These are phyloP conservation scores for Thinopyrum obtusiflorum DNA, from an alignment of 202 grass and related monocot genomes.

Conservation along the genomic window DNA sequence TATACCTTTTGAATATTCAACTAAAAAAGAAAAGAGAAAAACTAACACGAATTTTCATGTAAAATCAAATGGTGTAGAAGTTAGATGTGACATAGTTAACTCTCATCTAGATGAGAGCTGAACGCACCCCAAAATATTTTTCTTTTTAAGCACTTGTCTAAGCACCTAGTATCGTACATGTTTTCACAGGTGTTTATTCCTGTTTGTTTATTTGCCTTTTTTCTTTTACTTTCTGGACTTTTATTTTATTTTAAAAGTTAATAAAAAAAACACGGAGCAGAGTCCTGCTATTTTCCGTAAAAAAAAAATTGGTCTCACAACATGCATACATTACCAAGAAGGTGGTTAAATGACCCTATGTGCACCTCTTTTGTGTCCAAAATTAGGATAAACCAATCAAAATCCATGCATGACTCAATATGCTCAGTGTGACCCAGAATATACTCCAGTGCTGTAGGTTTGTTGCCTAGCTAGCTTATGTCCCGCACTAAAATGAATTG, in stretches of 20 bases:
- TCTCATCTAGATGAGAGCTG: too few relatives aligned
- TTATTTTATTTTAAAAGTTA: neutral
- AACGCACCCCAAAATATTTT: neutral
- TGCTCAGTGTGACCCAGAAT: neutral
- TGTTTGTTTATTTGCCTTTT: neutral
- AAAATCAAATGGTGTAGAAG: too few relatives aligned
- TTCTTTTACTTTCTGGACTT: neutral
- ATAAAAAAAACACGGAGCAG: neutral
- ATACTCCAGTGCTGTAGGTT: constrained; percentile 14
- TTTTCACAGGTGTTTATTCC: neutral
- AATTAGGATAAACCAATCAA: neutral
- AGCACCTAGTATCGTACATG: neutral
- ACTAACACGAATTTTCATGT: too few relatives aligned
- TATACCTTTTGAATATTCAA: too few relatives aligned
- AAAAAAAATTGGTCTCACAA: neutral
- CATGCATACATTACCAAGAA: neutral
- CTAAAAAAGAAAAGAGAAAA: too few relatives aligned
- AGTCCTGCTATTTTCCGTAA: neutral
- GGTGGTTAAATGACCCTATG: neutral
- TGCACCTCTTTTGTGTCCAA: neutral
- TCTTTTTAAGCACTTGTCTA: neutral
- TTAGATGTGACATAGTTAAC: too few relatives aligned
- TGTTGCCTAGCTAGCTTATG: neutral
- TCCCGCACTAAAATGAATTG: constrained; percentile 4
- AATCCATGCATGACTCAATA: constrained; percentile 1